Conservation (phyloP, 108 stramenopile genomes). For the Cyclotella choctawhatcheeana region DNA sequence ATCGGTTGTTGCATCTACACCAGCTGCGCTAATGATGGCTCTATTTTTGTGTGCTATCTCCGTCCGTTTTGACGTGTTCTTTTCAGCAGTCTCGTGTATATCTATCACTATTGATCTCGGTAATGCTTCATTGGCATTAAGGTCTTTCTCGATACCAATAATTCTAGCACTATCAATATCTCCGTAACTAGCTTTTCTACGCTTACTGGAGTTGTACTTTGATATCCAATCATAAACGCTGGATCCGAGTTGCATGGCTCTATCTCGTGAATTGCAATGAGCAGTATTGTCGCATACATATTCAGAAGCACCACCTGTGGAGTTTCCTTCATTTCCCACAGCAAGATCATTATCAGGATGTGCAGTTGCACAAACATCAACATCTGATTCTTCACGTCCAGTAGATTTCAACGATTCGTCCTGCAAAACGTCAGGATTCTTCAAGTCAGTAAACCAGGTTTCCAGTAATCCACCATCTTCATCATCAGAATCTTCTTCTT, state of each 20-base stretch:
- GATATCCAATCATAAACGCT: slow-evolving; percentile 28
- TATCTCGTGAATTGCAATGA: not conserved
- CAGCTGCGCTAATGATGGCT: not conserved
- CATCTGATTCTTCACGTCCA: not conserved
- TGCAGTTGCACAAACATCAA: not conserved
- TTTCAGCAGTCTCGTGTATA: too few relatives aligned
- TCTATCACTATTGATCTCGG: too few relatives aligned
- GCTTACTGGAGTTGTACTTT: not conserved
- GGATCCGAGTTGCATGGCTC: slow-evolving; percentile 10
- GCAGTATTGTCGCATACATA: not conserved
- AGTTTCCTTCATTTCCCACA: not conserved
- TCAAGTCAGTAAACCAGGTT: slow-evolving; percentile 20
- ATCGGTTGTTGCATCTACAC: not conserved
- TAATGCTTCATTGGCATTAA: not conserved
- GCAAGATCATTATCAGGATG: not conserved
- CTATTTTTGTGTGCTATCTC: not conserved
- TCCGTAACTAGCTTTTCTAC: not conserved
- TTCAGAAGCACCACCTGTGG: not conserved
- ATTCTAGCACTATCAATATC: slow-evolving; percentile 3
- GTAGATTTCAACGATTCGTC: not conserved
- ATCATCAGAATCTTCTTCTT: slow-evolving; percentile 19
- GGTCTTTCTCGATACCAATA: not conserved
- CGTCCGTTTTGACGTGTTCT: too few relatives aligned
- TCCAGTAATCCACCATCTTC: slow-evolving; percentile 35
- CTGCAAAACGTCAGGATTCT: not conserved